Evolutionary conservation across 2,329 filamentous ascomycete genomes (phyloP).

Genomic region (Colletotrichum plurivorum): DNA sequence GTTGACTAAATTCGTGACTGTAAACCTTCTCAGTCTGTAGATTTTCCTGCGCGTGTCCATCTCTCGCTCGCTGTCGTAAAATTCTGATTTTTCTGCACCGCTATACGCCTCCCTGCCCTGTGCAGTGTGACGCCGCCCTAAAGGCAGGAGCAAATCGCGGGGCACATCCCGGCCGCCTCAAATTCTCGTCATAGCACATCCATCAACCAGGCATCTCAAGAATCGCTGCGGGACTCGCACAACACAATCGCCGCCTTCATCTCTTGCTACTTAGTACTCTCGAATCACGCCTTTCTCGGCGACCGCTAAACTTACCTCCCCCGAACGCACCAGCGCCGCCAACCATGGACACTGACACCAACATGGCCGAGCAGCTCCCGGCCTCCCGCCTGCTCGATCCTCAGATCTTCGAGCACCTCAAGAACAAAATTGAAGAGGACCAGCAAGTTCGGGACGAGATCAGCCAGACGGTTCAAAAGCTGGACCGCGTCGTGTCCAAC

Average conservation of each 20-base stretch:
- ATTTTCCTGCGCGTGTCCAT: background rate
- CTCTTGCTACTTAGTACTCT: too few relatives aligned
- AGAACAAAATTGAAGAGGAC: constrained; percentile 92
- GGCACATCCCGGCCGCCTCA: background rate
- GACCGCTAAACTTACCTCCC: background rate
- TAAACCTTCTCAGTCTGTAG: background rate
- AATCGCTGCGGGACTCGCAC: too few relatives aligned
- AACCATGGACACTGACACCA: constrained; percentile 42
- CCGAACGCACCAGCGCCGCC: background rate
- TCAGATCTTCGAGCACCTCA: constrained; percentile 88
- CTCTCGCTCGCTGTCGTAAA: constrained; percentile 2
- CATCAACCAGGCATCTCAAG: background rate
- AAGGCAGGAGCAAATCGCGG: constrained; percentile 1
- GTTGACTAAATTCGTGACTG: background rate
- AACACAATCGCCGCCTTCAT: too few relatives aligned
- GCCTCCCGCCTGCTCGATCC: constrained; percentile 72
- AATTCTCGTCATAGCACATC: background rate
- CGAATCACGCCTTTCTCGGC: too few relatives aligned
- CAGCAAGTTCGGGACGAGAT: constrained; percentile 85
- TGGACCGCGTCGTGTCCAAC: constrained; percentile 87
- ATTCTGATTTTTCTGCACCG: constrained; percentile 27
- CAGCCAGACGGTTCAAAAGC: constrained; percentile 82
- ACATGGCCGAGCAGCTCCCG: constrained; percentile 37
- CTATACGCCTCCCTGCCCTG: background rate
- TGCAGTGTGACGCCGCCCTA: background rate